Evolutionary conservation across 2,329 filamentous ascomycete genomes (phyloP).

Genomic region (Pseudogymnoascus sp.): DNA sequence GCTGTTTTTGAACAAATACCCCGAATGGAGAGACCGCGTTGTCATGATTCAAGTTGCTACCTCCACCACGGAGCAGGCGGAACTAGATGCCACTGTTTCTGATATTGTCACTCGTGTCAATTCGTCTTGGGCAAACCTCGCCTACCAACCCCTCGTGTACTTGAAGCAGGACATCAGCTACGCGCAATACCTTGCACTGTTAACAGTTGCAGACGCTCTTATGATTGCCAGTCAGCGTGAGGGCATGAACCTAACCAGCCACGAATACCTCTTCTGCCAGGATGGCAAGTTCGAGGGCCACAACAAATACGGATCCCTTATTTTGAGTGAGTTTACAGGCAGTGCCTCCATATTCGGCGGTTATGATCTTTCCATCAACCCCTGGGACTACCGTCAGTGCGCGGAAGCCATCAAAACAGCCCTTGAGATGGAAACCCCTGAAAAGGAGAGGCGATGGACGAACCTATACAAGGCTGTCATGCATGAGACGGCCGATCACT

Average conservation of each 20-base stretch:
- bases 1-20: slow-evolving; percentile 88
- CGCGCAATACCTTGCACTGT: slow-evolving; percentile 82
- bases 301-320: slow-evolving; percentile 81
- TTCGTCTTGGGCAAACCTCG: slow-evolving; percentile 80
- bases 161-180: slow-evolving; percentile 93
- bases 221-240: slow-evolving; percentile 95
- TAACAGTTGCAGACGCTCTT: slow-evolving; percentile 81
- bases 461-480: slow-evolving; percentile 67
- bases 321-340: slow-evolving; percentile 91
- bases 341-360: slow-evolving; percentile 78
- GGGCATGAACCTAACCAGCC: slow-evolving; percentile 93
- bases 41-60: slow-evolving; percentile 92
- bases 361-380: slow-evolving; percentile 79
- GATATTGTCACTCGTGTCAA: slow-evolving; percentile 95
- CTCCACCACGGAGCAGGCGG: slow-evolving; percentile 79
- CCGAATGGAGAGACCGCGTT: slow-evolving; percentile 79
- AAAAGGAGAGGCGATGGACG: slow-evolving; percentile 68
- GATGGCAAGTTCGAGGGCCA: slow-evolving; percentile 63
- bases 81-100: slow-evolving; percentile 79
- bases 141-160: slow-evolving; percentile 88
- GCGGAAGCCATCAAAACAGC: slow-evolving; percentile 79
- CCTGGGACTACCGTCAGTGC: slow-evolving; percentile 88
- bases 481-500: slow-evolving; percentile 75
- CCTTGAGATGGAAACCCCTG: slow-evolving; percentile 68
- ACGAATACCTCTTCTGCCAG: slow-evolving; percentile 90